Conservation (phyloP, 2,329 filamentous ascomycete genomes). For the Diaporthe amygdali region DNA sequence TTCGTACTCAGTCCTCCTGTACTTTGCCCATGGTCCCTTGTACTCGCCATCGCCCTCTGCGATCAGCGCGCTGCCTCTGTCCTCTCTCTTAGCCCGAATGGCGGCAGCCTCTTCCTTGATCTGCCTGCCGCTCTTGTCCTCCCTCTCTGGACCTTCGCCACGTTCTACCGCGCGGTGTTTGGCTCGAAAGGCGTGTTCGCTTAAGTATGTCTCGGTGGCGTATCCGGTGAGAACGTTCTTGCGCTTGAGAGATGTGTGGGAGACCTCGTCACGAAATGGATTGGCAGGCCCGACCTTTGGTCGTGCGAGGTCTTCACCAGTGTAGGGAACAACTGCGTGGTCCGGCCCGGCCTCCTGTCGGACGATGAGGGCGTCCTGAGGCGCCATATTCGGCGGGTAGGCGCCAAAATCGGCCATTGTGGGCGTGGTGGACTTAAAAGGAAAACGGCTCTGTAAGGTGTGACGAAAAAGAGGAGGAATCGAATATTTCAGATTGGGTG, state of each 20-base stretch:
- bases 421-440: neutral
- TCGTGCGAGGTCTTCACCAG: conserved; percentile 74
- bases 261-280: conserved; percentile 71
- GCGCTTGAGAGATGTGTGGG: conserved; percentile 57
- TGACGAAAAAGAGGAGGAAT: too few species aligned
- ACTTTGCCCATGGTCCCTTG: conserved; percentile 92
- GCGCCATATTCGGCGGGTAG: conserved; percentile 70
- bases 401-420: conserved; percentile 67
- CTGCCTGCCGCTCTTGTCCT: conserved; percentile 58
- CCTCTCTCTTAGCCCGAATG: conserved; percentile 77
- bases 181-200: conserved; percentile 86
- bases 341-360: conserved; percentile 60
- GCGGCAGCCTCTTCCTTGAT: conserved; percentile 74
- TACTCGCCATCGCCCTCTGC: conserved; percentile 89
- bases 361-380: conserved; percentile 67
- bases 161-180: conserved; percentile 86
- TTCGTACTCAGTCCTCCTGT: conserved; percentile 74
- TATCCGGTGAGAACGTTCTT: conserved; percentile 86
- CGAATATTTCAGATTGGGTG: neutral
- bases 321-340: conserved; percentile 68
- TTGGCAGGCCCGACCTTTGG: conserved; percentile 73
- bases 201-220: conserved; percentile 87
- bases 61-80: conserved; percentile 81
- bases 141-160: conserved; percentile 60
- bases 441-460: neutral